Percentiles rank a stretch among this genome's conserved stretches.
Evolutionary conservation across 2,329 filamentous ascomycete species (phyloP).

Genomic region (Trichoderma sp.): DNA sequence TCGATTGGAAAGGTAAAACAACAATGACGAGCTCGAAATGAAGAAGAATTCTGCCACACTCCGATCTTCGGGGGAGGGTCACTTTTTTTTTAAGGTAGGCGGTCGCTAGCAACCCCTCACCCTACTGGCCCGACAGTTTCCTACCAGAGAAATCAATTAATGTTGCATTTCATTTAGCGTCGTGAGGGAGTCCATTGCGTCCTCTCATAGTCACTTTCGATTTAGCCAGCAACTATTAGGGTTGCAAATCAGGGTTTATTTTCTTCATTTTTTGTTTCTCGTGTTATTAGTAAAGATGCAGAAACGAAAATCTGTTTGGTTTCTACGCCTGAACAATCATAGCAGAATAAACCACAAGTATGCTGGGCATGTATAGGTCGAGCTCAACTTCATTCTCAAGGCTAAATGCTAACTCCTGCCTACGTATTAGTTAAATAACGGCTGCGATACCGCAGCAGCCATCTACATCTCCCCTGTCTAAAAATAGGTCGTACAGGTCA

Average conservation of each 20-base stretch:
- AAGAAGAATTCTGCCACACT: conserved; percentile 8
- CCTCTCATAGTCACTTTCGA: too few relatives aligned
- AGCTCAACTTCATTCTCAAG: neutral
- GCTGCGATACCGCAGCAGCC: neutral
- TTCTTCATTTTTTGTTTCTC: too few relatives aligned
- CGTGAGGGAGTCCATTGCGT: too few relatives aligned
- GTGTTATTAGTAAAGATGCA: too few relatives aligned
- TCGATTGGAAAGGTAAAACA: neutral
- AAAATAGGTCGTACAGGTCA: neutral
- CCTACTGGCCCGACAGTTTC: neutral
- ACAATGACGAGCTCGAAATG: neutral
- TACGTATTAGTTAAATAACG: too few relatives aligned
- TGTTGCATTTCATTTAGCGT: too few relatives aligned
- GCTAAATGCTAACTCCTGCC: neutral
- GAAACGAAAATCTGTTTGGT: neutral
- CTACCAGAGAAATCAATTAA: too few relatives aligned
- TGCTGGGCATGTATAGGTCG: neutral
- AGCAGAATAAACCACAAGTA: neutral
- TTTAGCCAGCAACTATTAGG: too few relatives aligned
- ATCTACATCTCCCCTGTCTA: neutral
- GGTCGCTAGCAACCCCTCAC: neutral
- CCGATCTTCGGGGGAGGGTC: conserved; percentile 14
- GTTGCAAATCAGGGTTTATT: too few relatives aligned
- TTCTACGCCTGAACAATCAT: neutral
- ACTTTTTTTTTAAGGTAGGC: conserved; percentile 4